phyloP scores from a whole-genome alignment of 2,329 filamentous ascomycete species.

The Grosmannia huntii region DNA sequence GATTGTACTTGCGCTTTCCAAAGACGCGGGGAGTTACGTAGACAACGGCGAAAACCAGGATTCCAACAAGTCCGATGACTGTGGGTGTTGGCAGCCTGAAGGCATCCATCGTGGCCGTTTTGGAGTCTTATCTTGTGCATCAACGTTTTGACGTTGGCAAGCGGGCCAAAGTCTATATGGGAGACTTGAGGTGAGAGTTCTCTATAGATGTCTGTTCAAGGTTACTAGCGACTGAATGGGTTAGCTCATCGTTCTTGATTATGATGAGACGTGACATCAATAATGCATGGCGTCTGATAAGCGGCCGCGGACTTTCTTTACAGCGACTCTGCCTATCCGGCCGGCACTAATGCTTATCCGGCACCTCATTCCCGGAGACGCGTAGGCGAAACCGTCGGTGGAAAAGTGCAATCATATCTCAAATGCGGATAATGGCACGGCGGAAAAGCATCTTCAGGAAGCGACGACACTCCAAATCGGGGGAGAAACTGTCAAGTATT shows the following conservation, averaged over 20 bases:
- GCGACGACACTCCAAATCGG: too few relatives aligned
- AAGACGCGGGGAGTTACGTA: neutral
- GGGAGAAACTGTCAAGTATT: too few relatives aligned
- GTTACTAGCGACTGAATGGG: neutral
- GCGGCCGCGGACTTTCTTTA: neutral
- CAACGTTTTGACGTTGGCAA: neutral
- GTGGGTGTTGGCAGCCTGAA: neutral
- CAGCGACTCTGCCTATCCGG: neutral
- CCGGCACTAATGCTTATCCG: neutral
- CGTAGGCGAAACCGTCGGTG: too few relatives aligned
- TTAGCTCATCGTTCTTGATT: neutral
- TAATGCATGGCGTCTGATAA: neutral
- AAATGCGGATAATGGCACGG: too few relatives aligned
- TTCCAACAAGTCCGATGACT: neutral
- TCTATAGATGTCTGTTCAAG: neutral
- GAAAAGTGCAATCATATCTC: too few relatives aligned
- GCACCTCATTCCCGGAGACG: neutral
- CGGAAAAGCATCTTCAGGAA: too few relatives aligned
- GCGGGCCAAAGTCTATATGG: neutral
- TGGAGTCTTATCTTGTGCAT: neutral
- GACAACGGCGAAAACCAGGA: neutral
- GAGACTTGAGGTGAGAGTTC: neutral
- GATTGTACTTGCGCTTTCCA: conserved; percentile 4
- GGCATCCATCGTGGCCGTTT: neutral
- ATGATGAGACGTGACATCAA: too few relatives aligned